Percentiles rank a stretch among this genome's conserved stretches.
These are phyloP conservation scores for Gonium pectorale DNA, from an alignment of 139 green algal genomes.

Conservation along the genomic window DNA sequence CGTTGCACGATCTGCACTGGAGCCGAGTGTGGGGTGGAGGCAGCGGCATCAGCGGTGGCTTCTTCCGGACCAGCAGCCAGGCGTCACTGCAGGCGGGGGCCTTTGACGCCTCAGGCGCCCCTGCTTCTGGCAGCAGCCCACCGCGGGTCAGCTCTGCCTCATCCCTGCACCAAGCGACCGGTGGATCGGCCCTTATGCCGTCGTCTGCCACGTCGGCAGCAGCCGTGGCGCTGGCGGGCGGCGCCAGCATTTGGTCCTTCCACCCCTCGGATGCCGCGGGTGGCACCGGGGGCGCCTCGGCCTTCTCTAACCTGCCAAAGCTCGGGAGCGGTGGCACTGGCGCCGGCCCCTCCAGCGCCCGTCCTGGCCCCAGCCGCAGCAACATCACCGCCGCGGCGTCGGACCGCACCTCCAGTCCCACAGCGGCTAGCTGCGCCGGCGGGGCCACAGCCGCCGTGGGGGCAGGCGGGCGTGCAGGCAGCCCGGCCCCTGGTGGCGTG, in stretches of 20 bases:
- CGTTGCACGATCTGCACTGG: too few relatives aligned
- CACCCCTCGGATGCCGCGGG: neutral
- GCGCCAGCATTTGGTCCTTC: slow-evolving; percentile 29
- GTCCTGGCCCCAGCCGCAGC: neutral
- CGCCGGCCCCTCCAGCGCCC: neutral
- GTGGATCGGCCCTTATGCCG: too few relatives aligned
- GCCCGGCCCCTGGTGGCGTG: neutral
- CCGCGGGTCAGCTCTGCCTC: neutral
- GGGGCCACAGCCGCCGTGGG: neutral
- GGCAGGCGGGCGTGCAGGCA: too few relatives aligned
- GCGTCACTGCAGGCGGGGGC: neutral
- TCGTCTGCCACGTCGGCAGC: neutral
- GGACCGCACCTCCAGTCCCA: neutral
- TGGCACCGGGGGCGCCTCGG: neutral
- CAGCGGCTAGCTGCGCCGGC: neutral
- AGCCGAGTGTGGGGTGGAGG: neutral
- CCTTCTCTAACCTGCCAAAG: neutral
- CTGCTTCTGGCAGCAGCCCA: neutral
- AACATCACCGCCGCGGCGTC: neutral
- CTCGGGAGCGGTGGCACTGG: neutral
- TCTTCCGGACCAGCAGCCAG: slow-evolving; percentile 22
- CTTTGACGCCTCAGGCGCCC: neutral
- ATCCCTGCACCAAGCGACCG: neutral
- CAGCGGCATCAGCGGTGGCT: neutral
- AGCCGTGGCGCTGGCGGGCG: neutral